Evolutionary conservation across 768 basidiomycete genomes (phyloP).

Genomic region (Crucibulum laeve): DNA sequence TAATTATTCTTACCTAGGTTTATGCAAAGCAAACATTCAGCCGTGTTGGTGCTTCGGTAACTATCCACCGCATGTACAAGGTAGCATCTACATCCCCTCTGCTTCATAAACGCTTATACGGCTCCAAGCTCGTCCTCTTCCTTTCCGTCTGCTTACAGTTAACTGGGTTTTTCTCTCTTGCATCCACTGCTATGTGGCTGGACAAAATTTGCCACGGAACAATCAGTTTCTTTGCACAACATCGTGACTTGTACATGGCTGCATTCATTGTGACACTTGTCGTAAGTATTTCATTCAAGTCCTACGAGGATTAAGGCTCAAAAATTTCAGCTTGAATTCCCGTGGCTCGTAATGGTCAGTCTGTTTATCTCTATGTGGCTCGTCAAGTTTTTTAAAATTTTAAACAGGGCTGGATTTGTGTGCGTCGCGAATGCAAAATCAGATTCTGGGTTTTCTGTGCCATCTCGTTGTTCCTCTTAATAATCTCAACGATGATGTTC

Average conservation of each 20-base stretch:
- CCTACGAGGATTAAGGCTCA: neutral
- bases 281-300: constrained; percentile 23
- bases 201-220: constrained; percentile 35
- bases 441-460: constrained; percentile 34
- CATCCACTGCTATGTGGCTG: constrained; percentile 45
- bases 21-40: constrained; percentile 43
- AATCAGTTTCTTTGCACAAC: constrained; percentile 27
- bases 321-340: constrained; percentile 30
- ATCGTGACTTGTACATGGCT: constrained; percentile 32
- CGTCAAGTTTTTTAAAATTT: neutral
- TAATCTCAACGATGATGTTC: constrained; percentile 38
- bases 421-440: constrained; percentile 37
- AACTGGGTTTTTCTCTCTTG: constrained; percentile 43
- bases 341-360: constrained; percentile 44
- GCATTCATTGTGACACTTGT: constrained; percentile 34
- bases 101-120: neutral
- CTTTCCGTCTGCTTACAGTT: constrained; percentile 47
- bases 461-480: constrained; percentile 32
- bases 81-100: constrained; percentile 16
- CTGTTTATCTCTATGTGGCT: neutral
- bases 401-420: constrained; percentile 46
- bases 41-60: constrained; percentile 42
- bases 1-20: constrained; percentile 21
- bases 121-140: constrained; percentile 38
- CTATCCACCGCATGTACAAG: constrained; percentile 43